Base-by-base conservation (phyloP, 164 flowering plant species). In the Cinnamomum chago region DNA sequence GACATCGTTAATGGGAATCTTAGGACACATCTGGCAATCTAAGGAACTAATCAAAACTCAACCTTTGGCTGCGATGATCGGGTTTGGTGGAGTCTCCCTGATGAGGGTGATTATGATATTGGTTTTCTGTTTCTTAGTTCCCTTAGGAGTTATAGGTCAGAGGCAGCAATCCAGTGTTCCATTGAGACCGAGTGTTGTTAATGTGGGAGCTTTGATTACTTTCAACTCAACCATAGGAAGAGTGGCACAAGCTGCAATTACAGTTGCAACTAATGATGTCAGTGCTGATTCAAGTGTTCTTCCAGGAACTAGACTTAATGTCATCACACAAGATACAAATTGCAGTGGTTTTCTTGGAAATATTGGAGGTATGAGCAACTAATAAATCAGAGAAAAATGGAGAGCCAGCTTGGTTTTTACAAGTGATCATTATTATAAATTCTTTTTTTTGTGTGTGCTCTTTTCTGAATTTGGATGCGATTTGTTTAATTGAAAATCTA, bases 271-370 rank as follows among this genome's bases (percentile, higher is more conserved):
- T 25, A 84, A 82, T 72, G 98, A 92, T 81, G 89, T 94, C n/a
- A 94, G 92, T 84, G 82, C 92, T 14, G 81, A 91, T 78, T 55
- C 88, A 0, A 83, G 62, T 72, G 71, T 92, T 75, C 92, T 94
- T 62, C 40, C 78, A 0, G 88, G 88, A 25, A 88, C 83, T 0
- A 79, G 69, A 65, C 68, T 94, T 80, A 83, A 88, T 1, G 22
- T 90, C 23, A 28, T 80, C 50, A 33, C 79, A 3, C 86, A 83
- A 47, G 90, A 92, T 70, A 85, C 92, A 6, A 86, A 88, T 74
- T 94, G 96, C 86, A 92, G 89, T 62, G 94, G 87, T 58, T 94
- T 94, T 82, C 58, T 86, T 50, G 95, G 95, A 75, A 89, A 90
- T 12, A 67, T 93, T 25, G 89, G 82, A 88, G 98, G 98, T 91